Percentiles rank a stretch among this genome's conserved stretches.
These are phyloP conservation scores for Backusella westeae DNA, from an alignment of 192 early-diverging fungal species.

Conservation along the genomic window DNA sequence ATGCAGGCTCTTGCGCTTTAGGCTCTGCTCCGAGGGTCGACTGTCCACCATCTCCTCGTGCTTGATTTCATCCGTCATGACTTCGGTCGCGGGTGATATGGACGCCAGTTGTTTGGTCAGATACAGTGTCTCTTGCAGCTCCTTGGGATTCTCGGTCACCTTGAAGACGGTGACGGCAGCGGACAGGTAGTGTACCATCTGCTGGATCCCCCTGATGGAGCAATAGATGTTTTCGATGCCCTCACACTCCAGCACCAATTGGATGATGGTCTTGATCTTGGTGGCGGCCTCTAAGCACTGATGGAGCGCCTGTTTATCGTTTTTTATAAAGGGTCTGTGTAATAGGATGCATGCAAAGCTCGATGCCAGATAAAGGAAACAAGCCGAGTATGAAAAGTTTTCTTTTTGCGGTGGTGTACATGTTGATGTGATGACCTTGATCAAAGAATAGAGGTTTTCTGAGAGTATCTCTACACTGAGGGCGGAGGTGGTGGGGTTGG, in stretches of 20 bases:
- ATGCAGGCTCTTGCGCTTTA: conserved; percentile 11
- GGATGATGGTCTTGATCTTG: not conserved
- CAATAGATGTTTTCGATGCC: conserved; percentile 16
- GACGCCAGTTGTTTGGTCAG: not conserved
- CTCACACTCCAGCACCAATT: conserved; percentile 1
- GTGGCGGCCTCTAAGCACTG: not conserved
- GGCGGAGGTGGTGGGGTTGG: not conserved
- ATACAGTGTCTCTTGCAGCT: not conserved
- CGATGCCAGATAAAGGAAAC: conserved; percentile 5
- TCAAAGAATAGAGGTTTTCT: not conserved
- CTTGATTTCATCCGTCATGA: not conserved
- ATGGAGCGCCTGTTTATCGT: no score
- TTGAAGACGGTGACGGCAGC: conserved; percentile 12
- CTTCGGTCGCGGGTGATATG: conserved; percentile 13
- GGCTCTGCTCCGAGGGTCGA: not conserved
- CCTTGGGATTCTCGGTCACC: not conserved
- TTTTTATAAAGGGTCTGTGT: not conserved
- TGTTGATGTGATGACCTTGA: not conserved
- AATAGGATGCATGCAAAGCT: conserved; percentile 4
- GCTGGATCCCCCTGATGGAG: conserved; percentile 16
- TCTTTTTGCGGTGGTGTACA: not conserved
- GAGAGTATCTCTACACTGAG: not conserved
- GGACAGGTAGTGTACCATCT: conserved; percentile 11
- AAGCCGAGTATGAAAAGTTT: not conserved
- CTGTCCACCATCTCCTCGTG: not conserved